Base-by-base conservation (phyloP, 2,329 filamentous ascomycete species). In the Onygena corvina region DNA sequence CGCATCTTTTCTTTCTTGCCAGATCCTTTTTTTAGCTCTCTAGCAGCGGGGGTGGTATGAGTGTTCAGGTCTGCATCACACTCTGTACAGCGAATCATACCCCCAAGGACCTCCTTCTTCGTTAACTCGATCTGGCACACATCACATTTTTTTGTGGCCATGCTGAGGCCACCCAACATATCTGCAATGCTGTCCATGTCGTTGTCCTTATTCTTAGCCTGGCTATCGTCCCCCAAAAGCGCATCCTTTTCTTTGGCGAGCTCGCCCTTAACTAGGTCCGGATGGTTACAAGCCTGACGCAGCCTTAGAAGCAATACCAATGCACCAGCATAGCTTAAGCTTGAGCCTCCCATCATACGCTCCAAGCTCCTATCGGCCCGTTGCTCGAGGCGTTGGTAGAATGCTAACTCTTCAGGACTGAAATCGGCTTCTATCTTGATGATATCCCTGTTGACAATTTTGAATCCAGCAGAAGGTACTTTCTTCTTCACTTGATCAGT, bases 201-300 rank as follows among this genome's bases (percentile, higher is more conserved):
- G 18, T 76, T 71, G 8, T 76, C 75, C 14, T 74, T 70, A 20
- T 69, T 62, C 29, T 68, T 65, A 44, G 74, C 72, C 30, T 75
- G 70, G 54, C 75, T 73, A 7, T 66, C 67, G 27, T 78, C 84
- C 1, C 80, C 83, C 1, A 80, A 76, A 49, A 94, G 69, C 2
- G 86, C 86, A 60, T 96, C 92, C 58, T 83, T 87, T 63, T 98
- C 92, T 56, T 86, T 86, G 49, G 83, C 83, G 50, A 95, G 73
- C 60, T 93, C 90, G 54, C 82, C 83, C 56, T 86, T 86, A 9
- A 94, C 83, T 40, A 98, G 74, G 56, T 87, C 83, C 0, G 89
- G 88, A 63, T 98, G 92, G 61, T 98, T 94, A 66, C 92, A 98
- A 16, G 88, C 86, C 65, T 98, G 92, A 52, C 92, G 78, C 52